phyloP scores from a whole-genome alignment of 2,329 filamentous ascomycete species.

The Cordyceps farinosa region DNA sequence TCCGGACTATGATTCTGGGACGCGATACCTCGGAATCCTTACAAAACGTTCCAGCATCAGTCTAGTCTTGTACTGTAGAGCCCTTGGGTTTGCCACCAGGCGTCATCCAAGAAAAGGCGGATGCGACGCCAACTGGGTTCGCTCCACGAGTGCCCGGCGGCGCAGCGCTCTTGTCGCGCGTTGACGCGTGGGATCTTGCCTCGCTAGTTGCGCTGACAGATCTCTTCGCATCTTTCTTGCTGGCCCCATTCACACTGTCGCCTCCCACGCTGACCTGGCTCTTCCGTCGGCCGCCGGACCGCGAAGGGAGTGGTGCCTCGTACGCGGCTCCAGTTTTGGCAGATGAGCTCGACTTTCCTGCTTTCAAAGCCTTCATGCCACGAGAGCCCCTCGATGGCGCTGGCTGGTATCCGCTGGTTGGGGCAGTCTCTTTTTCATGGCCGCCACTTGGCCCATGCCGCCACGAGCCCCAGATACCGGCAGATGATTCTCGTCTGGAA shows the following conservation, averaged over 20 bases:
- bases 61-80: constrained; percentile 26
- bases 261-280: constrained; percentile 41
- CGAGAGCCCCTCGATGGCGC: constrained; percentile 57
- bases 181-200: constrained; percentile 26
- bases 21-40: neutral
- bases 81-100: constrained; percentile 39
- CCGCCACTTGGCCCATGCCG: constrained; percentile 53
- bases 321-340: constrained; percentile 49
- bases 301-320: constrained; percentile 46
- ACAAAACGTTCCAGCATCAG: neutral
- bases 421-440: constrained; percentile 53
- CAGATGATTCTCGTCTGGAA: constrained; percentile 44
- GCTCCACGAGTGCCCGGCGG: constrained; percentile 52
- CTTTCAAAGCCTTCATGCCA: constrained; percentile 87
- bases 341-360: constrained; percentile 62
- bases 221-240: constrained; percentile 55
- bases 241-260: constrained; percentile 28
- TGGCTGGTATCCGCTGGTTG: constrained; percentile 66
- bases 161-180: constrained; percentile 37
- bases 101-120: constrained; percentile 91
- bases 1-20: neutral
- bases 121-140: constrained; percentile 89
- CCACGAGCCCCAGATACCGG: constrained; percentile 69
- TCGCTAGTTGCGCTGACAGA: constrained; percentile 42
- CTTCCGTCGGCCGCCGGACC: constrained; percentile 52